Evolutionary conservation across 2,329 filamentous ascomycete species (phyloP).

Genomic region (Pseudocercospora cruenta): DNA sequence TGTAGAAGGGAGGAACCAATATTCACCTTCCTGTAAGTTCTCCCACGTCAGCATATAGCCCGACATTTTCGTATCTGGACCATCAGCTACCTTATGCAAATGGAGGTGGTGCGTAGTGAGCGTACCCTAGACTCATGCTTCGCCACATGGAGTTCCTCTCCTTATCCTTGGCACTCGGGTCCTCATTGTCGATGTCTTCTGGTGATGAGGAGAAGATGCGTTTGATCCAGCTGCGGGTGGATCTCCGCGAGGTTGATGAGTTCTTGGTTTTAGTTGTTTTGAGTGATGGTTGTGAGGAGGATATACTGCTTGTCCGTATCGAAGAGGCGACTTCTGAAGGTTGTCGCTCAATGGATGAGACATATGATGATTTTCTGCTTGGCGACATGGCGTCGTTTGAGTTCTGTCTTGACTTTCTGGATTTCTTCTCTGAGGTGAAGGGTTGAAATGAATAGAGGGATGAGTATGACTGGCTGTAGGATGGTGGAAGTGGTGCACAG

Average conservation of each 20-base stretch:
- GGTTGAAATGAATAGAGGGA: slow-evolving; percentile 1
- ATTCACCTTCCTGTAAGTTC: slow-evolving; percentile 17
- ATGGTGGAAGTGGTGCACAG: slow-evolving; percentile 4
- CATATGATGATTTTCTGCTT: background rate
- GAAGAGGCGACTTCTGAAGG: background rate
- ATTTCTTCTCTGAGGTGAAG: background rate
- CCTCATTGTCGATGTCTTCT: slow-evolving; percentile 6
- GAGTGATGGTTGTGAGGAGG: background rate
- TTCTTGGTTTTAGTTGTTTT: slow-evolving; percentile 12
- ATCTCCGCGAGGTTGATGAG: background rate
- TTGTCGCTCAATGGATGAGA: background rate
- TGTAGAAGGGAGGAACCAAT: background rate
- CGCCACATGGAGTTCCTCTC: slow-evolving; percentile 22
- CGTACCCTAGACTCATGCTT: slow-evolving; percentile 23
- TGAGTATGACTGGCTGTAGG: background rate
- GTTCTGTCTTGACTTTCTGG: background rate
- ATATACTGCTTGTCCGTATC: background rate
- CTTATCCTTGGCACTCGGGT: slow-evolving; percentile 14
- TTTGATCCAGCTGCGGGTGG: slow-evolving; percentile 17
- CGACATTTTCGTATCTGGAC: slow-evolving; percentile 5
- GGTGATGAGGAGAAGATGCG: slow-evolving; percentile 9
- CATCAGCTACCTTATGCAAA: background rate
- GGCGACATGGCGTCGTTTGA: background rate
- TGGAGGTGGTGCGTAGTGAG: slow-evolving; percentile 7
- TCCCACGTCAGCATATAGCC: slow-evolving; percentile 15